These are phyloP conservation scores for Teratosphaeria destructans DNA, from an alignment of 2,329 filamentous ascomycete species.

Conservation along the genomic window DNA sequence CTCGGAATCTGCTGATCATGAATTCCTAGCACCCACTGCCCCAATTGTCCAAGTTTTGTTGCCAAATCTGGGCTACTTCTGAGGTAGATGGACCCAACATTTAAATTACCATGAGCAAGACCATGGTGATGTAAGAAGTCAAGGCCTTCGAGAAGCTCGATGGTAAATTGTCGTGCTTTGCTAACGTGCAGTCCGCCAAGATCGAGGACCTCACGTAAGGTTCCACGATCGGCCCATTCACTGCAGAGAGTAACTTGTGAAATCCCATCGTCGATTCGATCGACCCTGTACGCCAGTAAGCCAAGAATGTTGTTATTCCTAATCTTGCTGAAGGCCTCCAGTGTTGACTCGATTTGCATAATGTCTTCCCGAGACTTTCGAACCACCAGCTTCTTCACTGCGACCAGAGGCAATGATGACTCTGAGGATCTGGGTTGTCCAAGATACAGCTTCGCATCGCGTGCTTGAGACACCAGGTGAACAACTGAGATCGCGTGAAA, in stretches of 20 bases:
- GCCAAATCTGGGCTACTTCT: conserved; percentile 10
- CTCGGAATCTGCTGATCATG: conserved; percentile 47
- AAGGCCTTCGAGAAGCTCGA: conserved; percentile 79
- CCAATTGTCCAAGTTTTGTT: conserved; percentile 47
- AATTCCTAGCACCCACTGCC: conserved; percentile 16
- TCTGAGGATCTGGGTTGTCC: conserved; percentile 9
- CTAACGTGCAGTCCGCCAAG: conserved; percentile 59
- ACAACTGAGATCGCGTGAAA: conserved; percentile 17
- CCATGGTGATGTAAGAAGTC: conserved; percentile 79
- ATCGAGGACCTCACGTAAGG: conserved; percentile 71
- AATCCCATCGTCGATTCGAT: conserved; percentile 10
- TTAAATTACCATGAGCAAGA: conserved; percentile 52
- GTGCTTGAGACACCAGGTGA: conserved; percentile 9
- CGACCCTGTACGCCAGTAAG: conserved; percentile 54
- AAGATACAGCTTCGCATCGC: conserved; percentile 9
- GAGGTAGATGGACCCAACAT: conserved; percentile 13
- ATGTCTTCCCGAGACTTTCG: conserved; percentile 15
- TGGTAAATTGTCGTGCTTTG: conserved; percentile 79
- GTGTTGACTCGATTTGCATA: conserved; percentile 23
- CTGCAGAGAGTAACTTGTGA: conserved; percentile 18
- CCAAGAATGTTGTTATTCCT: conserved; percentile 68
- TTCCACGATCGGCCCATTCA: conserved; percentile 40
- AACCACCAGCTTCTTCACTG: conserved; percentile 16
- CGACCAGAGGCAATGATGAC: conserved; percentile 13
- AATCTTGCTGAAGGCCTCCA: conserved; percentile 65